These are phyloP conservation scores for Pulveroboletus sp. DNA, from an alignment of 1,284 basidiomycete species.

Conservation along the genomic window DNA sequence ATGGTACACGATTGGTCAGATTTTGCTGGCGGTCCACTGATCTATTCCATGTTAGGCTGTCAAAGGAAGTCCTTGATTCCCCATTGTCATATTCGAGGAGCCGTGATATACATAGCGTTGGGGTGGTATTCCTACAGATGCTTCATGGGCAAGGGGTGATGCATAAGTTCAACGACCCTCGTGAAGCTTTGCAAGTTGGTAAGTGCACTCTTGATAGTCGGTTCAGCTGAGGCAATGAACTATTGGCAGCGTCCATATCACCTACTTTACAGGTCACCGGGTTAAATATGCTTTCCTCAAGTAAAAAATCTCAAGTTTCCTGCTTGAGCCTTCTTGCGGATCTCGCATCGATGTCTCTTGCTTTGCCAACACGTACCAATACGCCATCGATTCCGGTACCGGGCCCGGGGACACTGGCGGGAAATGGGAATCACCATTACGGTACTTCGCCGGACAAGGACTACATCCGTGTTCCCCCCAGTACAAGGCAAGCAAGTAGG, in stretches of 20 bases:
- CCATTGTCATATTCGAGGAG: slow-evolving; percentile 66
- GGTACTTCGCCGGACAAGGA: slow-evolving; percentile 60
- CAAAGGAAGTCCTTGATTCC: slow-evolving; percentile 69
- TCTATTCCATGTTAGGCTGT: slow-evolving; percentile 46
- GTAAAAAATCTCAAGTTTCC: slow-evolving; percentile 54
- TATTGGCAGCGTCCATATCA: slow-evolving; percentile 50
- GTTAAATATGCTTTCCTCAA: slow-evolving; percentile 57
- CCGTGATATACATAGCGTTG: slow-evolving; percentile 75
- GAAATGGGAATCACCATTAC: slow-evolving; percentile 38
- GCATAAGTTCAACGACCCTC: slow-evolving; percentile 44
- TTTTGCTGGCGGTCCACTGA: background rate
- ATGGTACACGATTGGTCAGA: slow-evolving; percentile 47
- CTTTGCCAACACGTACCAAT: slow-evolving; percentile 22
- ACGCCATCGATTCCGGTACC: slow-evolving; percentile 26
- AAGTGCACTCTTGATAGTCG: slow-evolving; percentile 16
- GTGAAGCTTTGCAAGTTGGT: slow-evolving; percentile 49
- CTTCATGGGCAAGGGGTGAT: slow-evolving; percentile 67
- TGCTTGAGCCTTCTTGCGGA: slow-evolving; percentile 48
- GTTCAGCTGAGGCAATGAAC: background rate
- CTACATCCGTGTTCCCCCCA: slow-evolving; percentile 51
- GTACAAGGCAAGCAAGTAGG: slow-evolving; percentile 58
- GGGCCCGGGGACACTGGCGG: slow-evolving; percentile 43
- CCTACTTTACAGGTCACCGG: slow-evolving; percentile 50
- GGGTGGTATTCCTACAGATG: slow-evolving; percentile 77
- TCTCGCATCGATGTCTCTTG: slow-evolving; percentile 32